Conservation (phyloP, 257 asterid genomes). For the Apocynum venetum region DNA sequence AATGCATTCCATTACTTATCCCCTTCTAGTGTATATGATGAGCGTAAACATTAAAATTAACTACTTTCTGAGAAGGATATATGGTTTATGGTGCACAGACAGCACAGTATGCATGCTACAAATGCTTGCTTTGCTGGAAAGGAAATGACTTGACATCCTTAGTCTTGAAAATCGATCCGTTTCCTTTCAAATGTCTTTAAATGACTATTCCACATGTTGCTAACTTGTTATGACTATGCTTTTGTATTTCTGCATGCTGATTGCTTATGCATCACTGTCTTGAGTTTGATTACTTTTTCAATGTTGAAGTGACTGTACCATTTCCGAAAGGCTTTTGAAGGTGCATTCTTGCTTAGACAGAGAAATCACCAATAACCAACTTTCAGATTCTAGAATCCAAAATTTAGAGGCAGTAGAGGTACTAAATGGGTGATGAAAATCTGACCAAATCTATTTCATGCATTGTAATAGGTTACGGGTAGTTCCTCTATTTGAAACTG, state of each 20-base stretch:
- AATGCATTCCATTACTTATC: neutral
- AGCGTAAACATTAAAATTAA: neutral
- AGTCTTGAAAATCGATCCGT: neutral
- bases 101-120: neutral
- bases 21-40: neutral
- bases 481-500: conserved; percentile 95
- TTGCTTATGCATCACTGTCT: neutral
- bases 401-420: neutral
- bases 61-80: neutral
- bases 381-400: neutral
- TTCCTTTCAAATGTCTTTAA: neutral
- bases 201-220: neutral
- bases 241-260: neutral
- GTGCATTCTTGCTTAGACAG: neutral
- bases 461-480: conserved; percentile 67
- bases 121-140: conserved; percentile 1
- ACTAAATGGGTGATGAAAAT: neutral
- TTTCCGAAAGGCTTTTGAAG: neutral
- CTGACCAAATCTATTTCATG: conserved; percentile 11
- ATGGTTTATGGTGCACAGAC: too few relatives aligned
- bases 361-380: neutral
- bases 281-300: neutral
- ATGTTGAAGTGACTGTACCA: neutral
- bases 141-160: neutral
- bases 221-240: neutral